Evolutionary conservation across 73 alveolate genomes (phyloP), one percentile per base, ranked within the genome.

Genomic region (Paramecium pentaurelia): DNA sequence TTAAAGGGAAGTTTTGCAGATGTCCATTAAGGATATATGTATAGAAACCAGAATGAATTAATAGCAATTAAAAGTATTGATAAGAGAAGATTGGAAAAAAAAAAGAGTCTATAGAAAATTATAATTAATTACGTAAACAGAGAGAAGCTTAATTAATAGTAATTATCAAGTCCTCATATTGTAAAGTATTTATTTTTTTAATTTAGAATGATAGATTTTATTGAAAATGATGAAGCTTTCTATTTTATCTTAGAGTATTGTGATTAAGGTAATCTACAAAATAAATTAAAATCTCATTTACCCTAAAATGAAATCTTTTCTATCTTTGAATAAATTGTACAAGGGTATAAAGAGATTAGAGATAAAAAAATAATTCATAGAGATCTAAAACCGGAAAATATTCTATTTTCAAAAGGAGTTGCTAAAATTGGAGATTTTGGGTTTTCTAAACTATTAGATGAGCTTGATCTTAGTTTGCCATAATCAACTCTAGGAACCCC

Each of bases 381-480:
- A 80, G 91, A 80, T 27, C 30, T 80, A 9, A 80, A 80, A 49
- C 91, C 91, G 4, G 91, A 34, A 10, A 80, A 80, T 47, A 45
- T 80, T 45, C 73, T 80, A 49, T 44, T 45, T 32, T 27, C 16
- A 25, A 20, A 80, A 0, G 75, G 47, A 11, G 8, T 30, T 37
- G 87, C 60, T 12, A 73, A 80, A 47, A 80, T 80, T 28, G 58
- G 75, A 16, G 91, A 80, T 49, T 80, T 80, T n/a, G 91, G 91
- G 7, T 32, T 80, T n/a, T 34, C 64, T 40, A 80, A 7, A 80
- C 8, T 18, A 8, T 8, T 80, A 7, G 91, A 80, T 18, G 91
- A 80, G 8, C 5, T 80, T 0, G 34, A 40, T 44, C 6, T 7
- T 1, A 12, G 2, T 40, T 0, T 40, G 10, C 32, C 75, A 0